Conservation (phyloP, 2,329 filamentous ascomycete species). For the Ophiostoma australiae region DNA sequence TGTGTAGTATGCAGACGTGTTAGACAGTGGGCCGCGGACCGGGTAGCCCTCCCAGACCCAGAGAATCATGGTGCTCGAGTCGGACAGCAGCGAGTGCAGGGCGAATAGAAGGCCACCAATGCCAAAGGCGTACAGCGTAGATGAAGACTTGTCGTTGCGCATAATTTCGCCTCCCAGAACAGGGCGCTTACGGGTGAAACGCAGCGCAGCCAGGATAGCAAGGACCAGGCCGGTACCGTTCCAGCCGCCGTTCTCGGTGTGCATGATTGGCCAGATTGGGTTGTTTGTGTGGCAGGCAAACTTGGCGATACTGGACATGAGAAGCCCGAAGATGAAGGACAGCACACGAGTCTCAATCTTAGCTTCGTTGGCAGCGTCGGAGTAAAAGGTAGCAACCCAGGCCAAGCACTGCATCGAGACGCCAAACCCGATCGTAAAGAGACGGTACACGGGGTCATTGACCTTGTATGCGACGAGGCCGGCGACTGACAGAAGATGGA, state of each 20-base stretch:
- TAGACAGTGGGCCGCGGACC: conserved; percentile 78
- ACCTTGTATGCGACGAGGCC: conserved; percentile 78
- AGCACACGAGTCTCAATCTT: conserved; percentile 77
- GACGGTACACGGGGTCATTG: conserved; percentile 64
- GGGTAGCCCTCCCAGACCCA: conserved; percentile 99
- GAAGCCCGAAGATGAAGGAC: conserved; percentile 74
- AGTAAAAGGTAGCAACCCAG: conserved; percentile 77
- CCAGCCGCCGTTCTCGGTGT: conserved; percentile 83
- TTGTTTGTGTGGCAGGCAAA: conserved; percentile 95
- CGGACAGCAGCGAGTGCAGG: conserved; percentile 86
- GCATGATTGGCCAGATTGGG: conserved; percentile 92
- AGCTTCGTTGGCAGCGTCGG: conserved; percentile 67
- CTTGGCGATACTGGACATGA: conserved; percentile 82
- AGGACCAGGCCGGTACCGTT: conserved; percentile 77
- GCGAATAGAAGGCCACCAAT: conserved; percentile 81
- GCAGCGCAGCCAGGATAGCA: conserved; percentile 67
- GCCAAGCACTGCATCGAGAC: conserved; percentile 75
- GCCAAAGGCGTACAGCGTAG: conserved; percentile 63
- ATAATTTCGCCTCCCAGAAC: conserved; percentile 35
- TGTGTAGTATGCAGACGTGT: conserved; percentile 84
- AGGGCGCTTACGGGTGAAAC: conserved; percentile 66
- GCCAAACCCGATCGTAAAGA: conserved; percentile 76
- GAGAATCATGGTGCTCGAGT: conserved; percentile 97
- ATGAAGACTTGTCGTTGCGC: conserved; percentile 21
- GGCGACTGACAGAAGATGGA: conserved; percentile 67